Base-by-base conservation (phyloP, 176 grass and related monocot genomes). In the Oryza meyeriana region DNA sequence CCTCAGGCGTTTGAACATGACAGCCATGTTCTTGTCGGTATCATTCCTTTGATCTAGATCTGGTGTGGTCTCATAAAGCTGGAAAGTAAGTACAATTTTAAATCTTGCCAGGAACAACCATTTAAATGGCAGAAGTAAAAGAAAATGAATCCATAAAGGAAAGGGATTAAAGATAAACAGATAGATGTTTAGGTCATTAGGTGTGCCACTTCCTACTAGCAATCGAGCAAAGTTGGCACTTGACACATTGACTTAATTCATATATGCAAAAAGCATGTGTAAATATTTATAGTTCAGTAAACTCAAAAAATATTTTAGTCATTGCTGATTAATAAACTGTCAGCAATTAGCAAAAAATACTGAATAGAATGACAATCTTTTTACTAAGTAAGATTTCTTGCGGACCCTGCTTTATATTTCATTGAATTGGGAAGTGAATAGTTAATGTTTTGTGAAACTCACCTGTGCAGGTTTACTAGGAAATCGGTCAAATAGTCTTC, bases 1-100 rank as follows among this genome's bases (percentile, higher is more conserved):
- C 75, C 71, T 66, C 64, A 89, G 66, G 45, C 82, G 61, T 17
- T n/a, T 6, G 47, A 86, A 89, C 83, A 89, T 85, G 24, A 71
- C 74, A 45, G 25, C 18, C 18, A 86, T 67, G 64, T 82, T 89
- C 74, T 71, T 26, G 6, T 82, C 83, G 0, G 88, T 82, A 70
- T 77, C 83, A 64, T 64, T 89, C 36, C 75, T 90, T 82, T 86
- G 58, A 39, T 71, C 16, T 35, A 25, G 38, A 13, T 86, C 78
- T 5, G 24, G 64, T 24, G 67, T 33, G 31, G 25, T 58, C 27
- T 73, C 77, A 70, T 69, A 72, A 90, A 85, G 61, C 88, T 90
- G 55, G 20, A 64, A 71, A 61, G 32, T 29, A 66, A 33, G 18
- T 44, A 44, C 20, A 42, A 42, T 42, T 12, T 42, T 5, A 40